Percentiles rank a stretch among this genome's conserved stretches.
Conservation (phyloP, 2,329 filamentous ascomycete species). For the Diaporthe nobilis region DNA sequence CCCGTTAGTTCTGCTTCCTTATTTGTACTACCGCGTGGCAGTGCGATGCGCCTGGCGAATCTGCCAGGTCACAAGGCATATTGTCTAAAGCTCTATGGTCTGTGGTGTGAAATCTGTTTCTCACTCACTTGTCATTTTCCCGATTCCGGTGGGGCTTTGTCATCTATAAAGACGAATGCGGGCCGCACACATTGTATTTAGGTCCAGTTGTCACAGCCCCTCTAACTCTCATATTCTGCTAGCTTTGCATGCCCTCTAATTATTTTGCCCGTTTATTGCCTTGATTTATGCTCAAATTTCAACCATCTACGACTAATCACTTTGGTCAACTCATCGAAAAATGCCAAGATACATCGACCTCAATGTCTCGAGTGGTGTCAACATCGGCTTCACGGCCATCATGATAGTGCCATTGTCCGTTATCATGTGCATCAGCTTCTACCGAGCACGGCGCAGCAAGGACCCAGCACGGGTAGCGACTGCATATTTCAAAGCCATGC, state of each 20-base stretch:
- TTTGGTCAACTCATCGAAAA: not conserved
- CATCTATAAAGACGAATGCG: constrained; percentile 6
- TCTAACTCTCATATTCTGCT: not conserved
- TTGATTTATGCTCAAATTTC: not conserved
- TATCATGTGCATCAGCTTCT: constrained; percentile 4
- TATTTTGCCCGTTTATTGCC: not conserved
- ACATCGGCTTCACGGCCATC: constrained; percentile 2
- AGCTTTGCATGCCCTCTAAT: not conserved
- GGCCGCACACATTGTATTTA: not conserved
- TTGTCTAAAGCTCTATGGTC: not conserved
- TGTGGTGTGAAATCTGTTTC: not conserved
- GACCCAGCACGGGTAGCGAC: not conserved
- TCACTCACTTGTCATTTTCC: not conserved
- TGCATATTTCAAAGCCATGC: constrained; percentile 15
- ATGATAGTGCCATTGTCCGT: not conserved
- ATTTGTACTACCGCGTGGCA: not conserved
- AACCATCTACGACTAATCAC: not conserved
- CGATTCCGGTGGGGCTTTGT: not conserved
- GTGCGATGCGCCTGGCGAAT: not conserved
- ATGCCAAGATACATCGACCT: not conserved
- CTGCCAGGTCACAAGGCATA: not conserved
- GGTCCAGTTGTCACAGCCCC: not conserved
- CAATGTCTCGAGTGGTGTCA: not conserved
- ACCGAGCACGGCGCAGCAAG: constrained; percentile 1
- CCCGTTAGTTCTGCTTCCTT: not conserved